Evolutionary conservation across 805 yeast species (phyloP).

Genomic region (Wickerhamiella sorbophila): DNA sequence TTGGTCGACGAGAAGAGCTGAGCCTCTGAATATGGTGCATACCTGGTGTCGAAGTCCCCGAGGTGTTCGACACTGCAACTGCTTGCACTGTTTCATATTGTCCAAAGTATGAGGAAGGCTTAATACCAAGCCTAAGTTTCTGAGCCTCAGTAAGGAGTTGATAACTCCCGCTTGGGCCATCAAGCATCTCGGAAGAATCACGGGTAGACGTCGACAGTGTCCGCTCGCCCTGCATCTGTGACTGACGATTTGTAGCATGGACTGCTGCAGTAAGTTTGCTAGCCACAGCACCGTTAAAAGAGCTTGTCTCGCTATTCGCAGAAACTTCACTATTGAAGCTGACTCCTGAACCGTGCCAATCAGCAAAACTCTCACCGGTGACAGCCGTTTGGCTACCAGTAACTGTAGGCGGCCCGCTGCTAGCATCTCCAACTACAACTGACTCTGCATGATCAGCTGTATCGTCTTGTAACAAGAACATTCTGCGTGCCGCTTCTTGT

Average conservation of each 20-base stretch:
- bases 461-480: conserved; percentile 10
- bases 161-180: no score
- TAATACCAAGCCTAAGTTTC: no score
- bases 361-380: neutral
- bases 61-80: neutral
- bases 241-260: no score
- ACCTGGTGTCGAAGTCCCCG: neutral
- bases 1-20: neutral
- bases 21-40: neutral
- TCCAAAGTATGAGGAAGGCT: no score
- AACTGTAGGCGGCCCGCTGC: neutral
- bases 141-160: no score
- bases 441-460: conserved; percentile 2
- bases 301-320: neutral
- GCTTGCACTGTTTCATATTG: neutral
- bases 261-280: no score
- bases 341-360: conserved; percentile 7
- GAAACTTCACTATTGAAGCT: conserved; percentile 5
- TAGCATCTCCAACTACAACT: conserved; percentile 1
- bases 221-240: no score
- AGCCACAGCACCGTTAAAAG: neutral
- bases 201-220: no score
- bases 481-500: conserved; percentile 7
- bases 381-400: no score
- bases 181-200: no score